A percentile compares a stretch with the other conserved stretches of the same genome.
phyloP scores from a whole-genome alignment of 2,329 filamentous ascomycete species.

The Pseudocercospora fuligena region DNA sequence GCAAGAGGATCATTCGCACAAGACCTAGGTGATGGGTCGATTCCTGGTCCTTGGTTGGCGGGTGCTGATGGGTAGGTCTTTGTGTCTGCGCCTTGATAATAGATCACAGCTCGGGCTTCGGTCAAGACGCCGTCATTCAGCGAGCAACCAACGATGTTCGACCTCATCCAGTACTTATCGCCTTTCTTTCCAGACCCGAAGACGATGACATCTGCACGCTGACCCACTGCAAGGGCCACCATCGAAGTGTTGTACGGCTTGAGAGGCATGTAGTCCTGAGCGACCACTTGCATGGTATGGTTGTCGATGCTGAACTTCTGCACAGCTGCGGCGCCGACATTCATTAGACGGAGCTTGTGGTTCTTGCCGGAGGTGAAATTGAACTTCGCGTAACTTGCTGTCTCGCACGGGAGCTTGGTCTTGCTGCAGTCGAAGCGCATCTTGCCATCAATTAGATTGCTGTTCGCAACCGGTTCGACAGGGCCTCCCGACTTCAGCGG shows the following conservation, averaged over 20 bases:
- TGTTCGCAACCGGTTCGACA: not conserved
- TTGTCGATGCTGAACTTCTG: conserved; percentile 47
- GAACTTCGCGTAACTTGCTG: not conserved
- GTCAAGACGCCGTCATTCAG: not conserved
- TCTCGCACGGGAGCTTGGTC: conserved; percentile 16
- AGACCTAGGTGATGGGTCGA: not conserved
- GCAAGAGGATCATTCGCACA: not conserved
- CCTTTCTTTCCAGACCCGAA: not conserved
- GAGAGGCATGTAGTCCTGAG: conserved; percentile 51
- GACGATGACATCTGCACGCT: conserved; percentile 43
- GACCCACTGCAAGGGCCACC: conserved; percentile 44
- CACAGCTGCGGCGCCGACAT: conserved; percentile 45
- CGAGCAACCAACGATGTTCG: not conserved
- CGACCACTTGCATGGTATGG: conserved; percentile 51
- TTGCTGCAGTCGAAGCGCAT: conserved; percentile 26
- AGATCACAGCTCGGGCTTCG: not conserved
- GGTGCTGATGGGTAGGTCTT: not conserved
- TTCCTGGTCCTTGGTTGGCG: not conserved
- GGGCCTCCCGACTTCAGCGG: not conserved
- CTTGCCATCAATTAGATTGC: conserved; percentile 24
- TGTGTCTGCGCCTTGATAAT: not conserved
- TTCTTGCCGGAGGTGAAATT: conserved; percentile 42
- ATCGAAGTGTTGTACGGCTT: conserved; percentile 46
- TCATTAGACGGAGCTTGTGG: conserved; percentile 52
- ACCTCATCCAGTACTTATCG: not conserved